Evolutionary conservation across 805 yeast species (phyloP).

Genomic region (Ascoidea asiatica): DNA sequence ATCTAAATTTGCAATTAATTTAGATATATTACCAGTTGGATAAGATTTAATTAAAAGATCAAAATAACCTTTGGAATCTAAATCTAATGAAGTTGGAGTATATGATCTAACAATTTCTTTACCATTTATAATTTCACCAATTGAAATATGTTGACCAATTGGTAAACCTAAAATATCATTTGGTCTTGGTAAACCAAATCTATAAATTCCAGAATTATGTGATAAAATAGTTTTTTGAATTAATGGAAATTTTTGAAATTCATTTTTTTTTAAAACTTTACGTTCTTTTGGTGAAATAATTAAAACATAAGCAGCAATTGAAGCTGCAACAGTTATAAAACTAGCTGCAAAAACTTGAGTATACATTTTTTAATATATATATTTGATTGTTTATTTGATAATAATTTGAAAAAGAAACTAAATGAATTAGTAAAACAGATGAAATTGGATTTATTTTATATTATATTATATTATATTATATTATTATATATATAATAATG

Average conservation of each 20-base stretch:
- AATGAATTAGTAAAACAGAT: too few species aligned
- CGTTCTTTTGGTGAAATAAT: slow-evolving; percentile 23
- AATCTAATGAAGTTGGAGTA: slow-evolving; percentile 77
- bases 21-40: slow-evolving; percentile 75
- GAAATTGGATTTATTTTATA: too few species aligned
- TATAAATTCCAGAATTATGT: slow-evolving; percentile 72
- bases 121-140: slow-evolving; percentile 62
- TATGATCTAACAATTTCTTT: slow-evolving; percentile 77
- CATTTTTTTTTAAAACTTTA: slow-evolving; percentile 48
- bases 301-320: slow-evolving; percentile 10
- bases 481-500: too few species aligned
- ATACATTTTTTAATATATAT: too few species aligned
- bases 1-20: slow-evolving; percentile 52
- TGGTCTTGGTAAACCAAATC: slow-evolving; percentile 69
- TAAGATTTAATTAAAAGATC: slow-evolving; percentile 80
- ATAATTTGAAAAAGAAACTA: too few species aligned
- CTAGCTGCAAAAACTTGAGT: slow-evolving; percentile 8
- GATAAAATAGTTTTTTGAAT: slow-evolving; percentile 61
- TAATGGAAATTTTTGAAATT: slow-evolving; percentile 69
- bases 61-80: slow-evolving; percentile 62
- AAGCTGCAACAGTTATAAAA: slow-evolving; percentile 8
- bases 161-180: slow-evolving; percentile 76
- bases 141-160: slow-evolving; percentile 85
- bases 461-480: too few species aligned
- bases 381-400: too few species aligned